Conservation (phyloP, 495 filamentous ascomycete species). For the Chlorociboria aeruginascens region DNA sequence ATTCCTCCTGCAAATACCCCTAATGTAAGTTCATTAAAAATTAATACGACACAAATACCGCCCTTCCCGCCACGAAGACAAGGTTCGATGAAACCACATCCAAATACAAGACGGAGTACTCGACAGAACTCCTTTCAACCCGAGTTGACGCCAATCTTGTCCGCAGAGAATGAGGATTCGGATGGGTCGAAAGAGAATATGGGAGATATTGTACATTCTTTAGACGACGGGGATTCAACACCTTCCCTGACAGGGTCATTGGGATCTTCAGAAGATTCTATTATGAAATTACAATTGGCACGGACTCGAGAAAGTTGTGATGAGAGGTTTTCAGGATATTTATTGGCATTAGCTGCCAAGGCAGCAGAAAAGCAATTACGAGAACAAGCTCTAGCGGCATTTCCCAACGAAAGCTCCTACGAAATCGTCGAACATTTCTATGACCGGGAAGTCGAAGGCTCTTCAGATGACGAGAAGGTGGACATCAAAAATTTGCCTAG, state of each 20-base stretch:
- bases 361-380: constrained; percentile 63
- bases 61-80: constrained; percentile 19
- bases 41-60: constrained; percentile 4
- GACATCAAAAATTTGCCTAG: too few species aligned
- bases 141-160: constrained; percentile 27
- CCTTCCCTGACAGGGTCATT: constrained; percentile 44
- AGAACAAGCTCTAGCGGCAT: constrained; percentile 59
- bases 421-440: constrained; percentile 43
- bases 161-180: constrained; percentile 18
- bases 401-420: constrained; percentile 55
- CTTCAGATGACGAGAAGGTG: constrained; percentile 14
- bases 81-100: constrained; percentile 26
- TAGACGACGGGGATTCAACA: constrained; percentile 17
- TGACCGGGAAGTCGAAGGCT: constrained; percentile 37
- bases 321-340: constrained; percentile 57
- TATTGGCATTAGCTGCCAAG: constrained; percentile 62
- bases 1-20: constrained; percentile 7
- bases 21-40: neutral
- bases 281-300: constrained; percentile 36
- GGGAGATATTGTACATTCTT: constrained; percentile 9
- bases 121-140: constrained; percentile 27
- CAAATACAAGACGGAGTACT: constrained; percentile 27
- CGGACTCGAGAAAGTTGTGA: constrained; percentile 50
- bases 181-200: constrained; percentile 17
- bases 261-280: constrained; percentile 38